A percentile compares a stretch with the other conserved stretches of the same genome.
phyloP scores from a whole-genome alignment of 164 flowering plant species.

The Annona squamosa region DNA sequence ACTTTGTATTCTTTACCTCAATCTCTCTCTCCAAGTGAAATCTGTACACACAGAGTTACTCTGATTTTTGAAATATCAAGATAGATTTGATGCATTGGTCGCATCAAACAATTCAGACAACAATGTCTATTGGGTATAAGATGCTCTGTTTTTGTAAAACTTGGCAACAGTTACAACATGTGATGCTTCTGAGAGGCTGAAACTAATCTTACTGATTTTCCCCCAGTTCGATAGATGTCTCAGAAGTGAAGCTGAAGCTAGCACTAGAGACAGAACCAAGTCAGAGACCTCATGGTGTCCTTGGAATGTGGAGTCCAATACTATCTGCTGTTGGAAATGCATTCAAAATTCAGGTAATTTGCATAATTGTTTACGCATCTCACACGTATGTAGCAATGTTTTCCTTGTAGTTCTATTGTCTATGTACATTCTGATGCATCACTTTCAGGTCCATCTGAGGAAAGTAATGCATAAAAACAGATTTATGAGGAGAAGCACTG shows the following conservation, averaged over 20 bases:
- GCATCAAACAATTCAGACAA: neutral
- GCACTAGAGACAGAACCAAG: slow-evolving; percentile 80
- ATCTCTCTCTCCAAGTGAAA: too few species aligned
- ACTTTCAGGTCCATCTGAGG: slow-evolving; percentile 72
- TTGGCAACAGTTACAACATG: neutral
- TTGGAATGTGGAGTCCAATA: slow-evolving; percentile 97
- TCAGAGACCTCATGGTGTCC: slow-evolving; percentile 85
- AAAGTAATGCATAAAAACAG: slow-evolving; percentile 84
- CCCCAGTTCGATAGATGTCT: slow-evolving; percentile 86
- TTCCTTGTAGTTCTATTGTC: neutral
- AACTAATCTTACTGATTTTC: neutral
- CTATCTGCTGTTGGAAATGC: slow-evolving; percentile 93
- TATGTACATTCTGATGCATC: slow-evolving; percentile 1
- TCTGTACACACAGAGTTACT: too few species aligned
- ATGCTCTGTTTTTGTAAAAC: neutral
- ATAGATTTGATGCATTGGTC: too few species aligned
- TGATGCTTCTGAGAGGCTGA: neutral
- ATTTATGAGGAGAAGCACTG: slow-evolving; percentile 81
- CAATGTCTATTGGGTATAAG: neutral
- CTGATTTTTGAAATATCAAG: too few species aligned
- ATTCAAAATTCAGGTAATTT: slow-evolving; percentile 76
- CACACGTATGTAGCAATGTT: neutral
- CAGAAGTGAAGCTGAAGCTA: slow-evolving; percentile 76
- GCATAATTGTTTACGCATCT: neutral
- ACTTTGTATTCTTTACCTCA: too few species aligned